A percentile compares a stretch with the other conserved stretches of the same genome.
Evolutionary conservation across 2,329 filamentous ascomycete species (phyloP).

Genomic region (Colletotrichum ledebouriae): DNA sequence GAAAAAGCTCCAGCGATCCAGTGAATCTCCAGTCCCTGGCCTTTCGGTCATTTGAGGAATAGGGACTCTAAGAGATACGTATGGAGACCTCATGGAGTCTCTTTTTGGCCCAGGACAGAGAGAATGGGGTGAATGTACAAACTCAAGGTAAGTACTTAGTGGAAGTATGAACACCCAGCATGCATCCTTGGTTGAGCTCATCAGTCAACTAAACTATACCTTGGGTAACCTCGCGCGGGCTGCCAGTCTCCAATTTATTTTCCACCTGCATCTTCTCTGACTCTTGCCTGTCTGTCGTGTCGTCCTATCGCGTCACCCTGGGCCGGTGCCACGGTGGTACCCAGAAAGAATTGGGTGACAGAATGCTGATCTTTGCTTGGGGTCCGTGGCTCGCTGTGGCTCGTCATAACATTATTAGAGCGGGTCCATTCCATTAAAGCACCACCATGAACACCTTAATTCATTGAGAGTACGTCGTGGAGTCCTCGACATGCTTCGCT

Average conservation of each 20-base stretch:
- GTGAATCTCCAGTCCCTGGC: slow-evolving; percentile 10
- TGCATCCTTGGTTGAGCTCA: slow-evolving; percentile 2
- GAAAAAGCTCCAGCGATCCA: slow-evolving; percentile 7
- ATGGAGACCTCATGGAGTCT: slow-evolving; percentile 20
- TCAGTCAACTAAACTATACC: background rate
- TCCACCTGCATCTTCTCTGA: slow-evolving; percentile 24
- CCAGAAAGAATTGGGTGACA: slow-evolving; percentile 33
- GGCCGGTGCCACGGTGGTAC: slow-evolving; percentile 30
- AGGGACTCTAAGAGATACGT: slow-evolving; percentile 33
- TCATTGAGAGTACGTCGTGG: background rate
- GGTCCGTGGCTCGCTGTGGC: slow-evolving; percentile 20
- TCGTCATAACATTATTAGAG: slow-evolving; percentile 30
- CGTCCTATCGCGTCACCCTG: slow-evolving; percentile 4
- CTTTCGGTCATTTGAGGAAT: slow-evolving; percentile 37
- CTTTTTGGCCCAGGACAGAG: background rate
- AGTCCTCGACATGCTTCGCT: background rate
- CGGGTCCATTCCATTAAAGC: slow-evolving; percentile 2
- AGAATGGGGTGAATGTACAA: slow-evolving; percentile 23
- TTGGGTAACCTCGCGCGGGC: background rate
- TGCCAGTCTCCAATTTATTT: slow-evolving; percentile 16
- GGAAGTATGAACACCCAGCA: too few relatives aligned
- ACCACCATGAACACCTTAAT: background rate
- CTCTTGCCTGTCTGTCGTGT: slow-evolving; percentile 5
- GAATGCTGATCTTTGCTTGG: slow-evolving; percentile 30
- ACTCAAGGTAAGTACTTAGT: too few relatives aligned